Evolutionary conservation across 352 stramenopile genomes (phyloP).

Genomic region (Poterioochromonas sp.): DNA sequence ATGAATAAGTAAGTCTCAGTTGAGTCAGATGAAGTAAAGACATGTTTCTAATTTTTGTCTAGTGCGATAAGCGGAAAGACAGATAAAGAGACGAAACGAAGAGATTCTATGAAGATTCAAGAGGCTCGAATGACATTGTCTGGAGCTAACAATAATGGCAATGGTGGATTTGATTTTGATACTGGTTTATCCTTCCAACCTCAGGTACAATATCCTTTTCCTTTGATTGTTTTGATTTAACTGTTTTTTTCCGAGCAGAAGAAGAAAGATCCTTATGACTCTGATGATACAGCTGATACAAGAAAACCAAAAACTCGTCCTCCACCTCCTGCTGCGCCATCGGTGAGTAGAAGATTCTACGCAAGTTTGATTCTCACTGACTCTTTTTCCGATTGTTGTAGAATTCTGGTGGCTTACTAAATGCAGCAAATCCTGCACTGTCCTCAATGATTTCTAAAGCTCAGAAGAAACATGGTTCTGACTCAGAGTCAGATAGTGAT

Average conservation of each 20-base stretch:
- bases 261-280: too few species aligned
- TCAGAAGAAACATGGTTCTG: neutral
- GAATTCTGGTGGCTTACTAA: neutral
- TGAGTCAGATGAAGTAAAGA: neutral
- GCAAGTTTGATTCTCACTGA: too few species aligned
- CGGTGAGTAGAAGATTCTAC: neutral
- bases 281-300: neutral
- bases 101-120: neutral
- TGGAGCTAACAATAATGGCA: neutral
- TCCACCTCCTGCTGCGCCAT: neutral
- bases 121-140: neutral
- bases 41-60: neutral
- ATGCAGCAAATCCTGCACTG: neutral
- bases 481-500: neutral
- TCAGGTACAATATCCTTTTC: neutral
- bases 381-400: neutral
- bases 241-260: too few species aligned
- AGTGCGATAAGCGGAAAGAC: constrained; percentile 7
- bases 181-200: neutral
- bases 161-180: neutral
- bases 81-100: neutral
- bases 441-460: neutral
- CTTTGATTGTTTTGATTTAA: neutral
- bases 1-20: neutral
- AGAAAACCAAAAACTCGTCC: neutral